A percentile compares a stretch with the other conserved stretches of the same genome.
These are phyloP conservation scores for Acer yangbiense DNA, from an alignment of 345 rosid species.

Conservation along the genomic window DNA sequence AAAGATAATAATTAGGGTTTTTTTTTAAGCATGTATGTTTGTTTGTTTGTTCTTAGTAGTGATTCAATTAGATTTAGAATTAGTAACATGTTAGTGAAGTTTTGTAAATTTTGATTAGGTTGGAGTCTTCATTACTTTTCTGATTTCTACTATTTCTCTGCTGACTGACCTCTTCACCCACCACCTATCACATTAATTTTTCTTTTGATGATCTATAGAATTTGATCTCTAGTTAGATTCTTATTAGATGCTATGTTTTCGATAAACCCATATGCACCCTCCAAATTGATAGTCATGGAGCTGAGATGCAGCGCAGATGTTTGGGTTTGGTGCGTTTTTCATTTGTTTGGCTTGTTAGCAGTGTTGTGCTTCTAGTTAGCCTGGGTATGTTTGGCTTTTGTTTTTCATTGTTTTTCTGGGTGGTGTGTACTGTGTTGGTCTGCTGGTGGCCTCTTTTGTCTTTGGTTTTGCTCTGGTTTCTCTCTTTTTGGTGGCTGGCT, in stretches of 20 bases:
- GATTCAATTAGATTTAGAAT: not conserved
- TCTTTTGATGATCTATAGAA: not conserved
- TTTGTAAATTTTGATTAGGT: conserved; percentile 48
- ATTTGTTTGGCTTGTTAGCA: too few species aligned
- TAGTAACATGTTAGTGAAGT: not conserved
- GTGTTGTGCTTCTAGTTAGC: too few species aligned
- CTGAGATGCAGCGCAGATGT: too few species aligned
- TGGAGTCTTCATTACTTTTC: conserved; percentile 40
- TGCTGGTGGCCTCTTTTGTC: too few species aligned
- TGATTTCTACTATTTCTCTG: not conserved
- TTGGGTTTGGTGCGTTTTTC: too few species aligned
- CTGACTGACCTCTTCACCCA: not conserved
- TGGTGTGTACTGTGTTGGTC: too few species aligned
- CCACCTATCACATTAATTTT: conserved; percentile 1
- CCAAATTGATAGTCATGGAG: not conserved
- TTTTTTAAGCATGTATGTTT: not conserved
- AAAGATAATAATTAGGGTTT: not conserved
- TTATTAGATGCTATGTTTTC: not conserved
- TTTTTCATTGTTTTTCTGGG: too few species aligned
- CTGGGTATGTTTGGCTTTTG: too few species aligned
- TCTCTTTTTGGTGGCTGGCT: too few species aligned
- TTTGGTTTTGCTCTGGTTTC: too few species aligned
- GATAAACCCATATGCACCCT: conserved; percentile 13
- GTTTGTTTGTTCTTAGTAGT: not conserved
- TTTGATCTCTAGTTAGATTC: not conserved